Conservation (phyloP, 2,329 filamentous ascomycete genomes). For the Fulvia fulva region DNA sequence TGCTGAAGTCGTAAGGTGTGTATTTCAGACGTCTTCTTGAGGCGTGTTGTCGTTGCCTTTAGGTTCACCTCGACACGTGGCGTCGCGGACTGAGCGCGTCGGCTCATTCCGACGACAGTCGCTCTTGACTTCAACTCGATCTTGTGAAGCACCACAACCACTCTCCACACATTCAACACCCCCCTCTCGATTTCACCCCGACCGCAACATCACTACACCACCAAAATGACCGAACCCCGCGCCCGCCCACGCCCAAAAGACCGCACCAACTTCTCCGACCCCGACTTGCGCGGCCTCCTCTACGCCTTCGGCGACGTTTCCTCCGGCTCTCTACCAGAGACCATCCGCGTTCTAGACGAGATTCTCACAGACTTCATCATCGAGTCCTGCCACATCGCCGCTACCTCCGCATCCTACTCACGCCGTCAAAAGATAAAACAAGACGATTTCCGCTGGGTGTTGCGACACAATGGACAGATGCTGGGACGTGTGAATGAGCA, state of each 20-base stretch:
- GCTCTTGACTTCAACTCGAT: neutral
- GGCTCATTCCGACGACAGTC: neutral
- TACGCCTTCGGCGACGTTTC: slow-evolving; percentile 74
- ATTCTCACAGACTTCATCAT: slow-evolving; percentile 96
- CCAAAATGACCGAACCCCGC: slow-evolving; percentile 46
- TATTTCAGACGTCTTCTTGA: neutral
- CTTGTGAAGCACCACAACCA: slow-evolving; percentile 3
- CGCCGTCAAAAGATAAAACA: slow-evolving; percentile 96
- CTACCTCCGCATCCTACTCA: slow-evolving; percentile 76
- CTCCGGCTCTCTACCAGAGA: slow-evolving; percentile 72
- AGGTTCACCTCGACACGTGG: slow-evolving; percentile 1
- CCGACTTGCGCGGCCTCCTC: slow-evolving; percentile 55
- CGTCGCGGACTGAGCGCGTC: neutral
- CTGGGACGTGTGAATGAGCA: slow-evolving; percentile 87
- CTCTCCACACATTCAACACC: neutral
- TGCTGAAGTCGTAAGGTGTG: neutral
- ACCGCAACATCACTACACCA: neutral
- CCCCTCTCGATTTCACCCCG: neutral
- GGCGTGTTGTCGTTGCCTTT: neutral
- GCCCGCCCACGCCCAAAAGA: slow-evolving; percentile 46
- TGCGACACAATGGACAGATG: slow-evolving; percentile 79
- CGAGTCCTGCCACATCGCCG: slow-evolving; percentile 85
- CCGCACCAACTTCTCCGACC: slow-evolving; percentile 41
- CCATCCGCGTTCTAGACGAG: slow-evolving; percentile 83
- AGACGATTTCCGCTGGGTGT: slow-evolving; percentile 93